Conservation (phyloP, 2,329 filamentous ascomycete genomes). For the Periconia sp. region DNA sequence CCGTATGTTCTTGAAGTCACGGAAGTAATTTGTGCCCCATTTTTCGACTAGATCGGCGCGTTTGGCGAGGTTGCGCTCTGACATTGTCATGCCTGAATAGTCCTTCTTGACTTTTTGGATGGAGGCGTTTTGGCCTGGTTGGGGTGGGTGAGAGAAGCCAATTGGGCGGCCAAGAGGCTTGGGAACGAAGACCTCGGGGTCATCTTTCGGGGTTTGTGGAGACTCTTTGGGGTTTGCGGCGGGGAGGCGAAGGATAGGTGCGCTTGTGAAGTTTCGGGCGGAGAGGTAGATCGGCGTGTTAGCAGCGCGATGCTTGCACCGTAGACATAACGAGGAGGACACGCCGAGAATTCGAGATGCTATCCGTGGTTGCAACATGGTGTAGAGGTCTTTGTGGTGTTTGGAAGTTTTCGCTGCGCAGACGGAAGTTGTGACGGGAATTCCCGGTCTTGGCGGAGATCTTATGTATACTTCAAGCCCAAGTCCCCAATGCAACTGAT, state of each 20-base stretch:
- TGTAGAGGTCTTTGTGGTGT: conserved; percentile 17
- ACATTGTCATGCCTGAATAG: conserved; percentile 39
- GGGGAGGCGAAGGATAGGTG: conserved; percentile 24
- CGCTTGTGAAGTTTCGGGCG: conserved; percentile 32
- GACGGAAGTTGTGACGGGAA: too few species aligned
- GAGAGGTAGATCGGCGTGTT: conserved; percentile 13
- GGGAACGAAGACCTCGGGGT: conserved; percentile 53
- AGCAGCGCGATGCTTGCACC: conserved; percentile 19
- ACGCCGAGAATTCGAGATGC: conserved; percentile 18
- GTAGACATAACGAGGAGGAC: conserved; percentile 19
- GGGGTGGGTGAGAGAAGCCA: conserved; percentile 76
- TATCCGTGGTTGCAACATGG: conserved; percentile 43
- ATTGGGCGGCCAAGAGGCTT: conserved; percentile 73
- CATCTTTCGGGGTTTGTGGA: conserved; percentile 22
- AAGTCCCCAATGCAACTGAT: too few species aligned
- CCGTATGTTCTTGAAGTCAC: conserved; percentile 88
- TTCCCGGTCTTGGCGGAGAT: too few species aligned
- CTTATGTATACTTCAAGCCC: too few species aligned
- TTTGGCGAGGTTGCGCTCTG: conserved; percentile 67
- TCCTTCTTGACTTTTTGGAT: conserved; percentile 59
- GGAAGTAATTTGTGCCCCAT: conserved; percentile 88
- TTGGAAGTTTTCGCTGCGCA: too few species aligned
- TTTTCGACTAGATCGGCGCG: conserved; percentile 77
- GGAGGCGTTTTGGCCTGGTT: conserved; percentile 81
- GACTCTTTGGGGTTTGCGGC: conserved; percentile 16